phyloP scores from a whole-genome alignment of 2,329 filamentous ascomycete genomes.

The Penicillium sp. region DNA sequence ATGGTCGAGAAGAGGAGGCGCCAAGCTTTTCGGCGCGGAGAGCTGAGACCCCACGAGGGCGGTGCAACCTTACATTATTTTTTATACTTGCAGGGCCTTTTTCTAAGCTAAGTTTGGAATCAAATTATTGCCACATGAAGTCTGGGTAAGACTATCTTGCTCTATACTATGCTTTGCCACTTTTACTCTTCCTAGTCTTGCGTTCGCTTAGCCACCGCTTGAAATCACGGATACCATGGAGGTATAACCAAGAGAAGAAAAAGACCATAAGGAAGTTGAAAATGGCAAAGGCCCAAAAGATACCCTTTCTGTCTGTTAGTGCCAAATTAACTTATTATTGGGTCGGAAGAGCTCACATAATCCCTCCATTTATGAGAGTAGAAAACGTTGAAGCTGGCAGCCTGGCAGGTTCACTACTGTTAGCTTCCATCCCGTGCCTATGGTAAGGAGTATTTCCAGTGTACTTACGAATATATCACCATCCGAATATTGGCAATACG shows the following conservation, averaged over 20 bases:
- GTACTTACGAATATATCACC: constrained; percentile 57
- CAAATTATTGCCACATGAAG: not conserved
- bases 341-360: constrained; percentile 44
- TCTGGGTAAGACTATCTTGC: too few relatives aligned
- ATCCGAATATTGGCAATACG: constrained; percentile 59
- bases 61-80: not conserved
- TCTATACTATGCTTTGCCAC: not conserved
- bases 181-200: constrained; percentile 23
- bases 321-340: not conserved
- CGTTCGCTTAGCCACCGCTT: constrained; percentile 32
- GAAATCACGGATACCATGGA: constrained; percentile 36
- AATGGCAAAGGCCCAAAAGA: constrained; percentile 59
- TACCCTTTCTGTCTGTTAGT: constrained; percentile 39
- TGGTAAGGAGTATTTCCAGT: not conserved
- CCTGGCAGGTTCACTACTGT: constrained; percentile 16
- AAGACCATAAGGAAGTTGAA: constrained; percentile 60
- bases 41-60: constrained; percentile 3
- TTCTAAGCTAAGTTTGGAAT: not conserved
- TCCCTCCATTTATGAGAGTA: constrained; percentile 61
- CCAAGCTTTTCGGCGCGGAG: constrained; percentile 12
- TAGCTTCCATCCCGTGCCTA: not conserved
- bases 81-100: not conserved
- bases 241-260: constrained; percentile 52
- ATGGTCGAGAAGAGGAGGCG: constrained; percentile 1
- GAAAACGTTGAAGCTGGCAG: constrained; percentile 55